phyloP scores from a whole-genome alignment of 2,329 filamentous ascomycete species.

The Aspergillus tubingensis region DNA sequence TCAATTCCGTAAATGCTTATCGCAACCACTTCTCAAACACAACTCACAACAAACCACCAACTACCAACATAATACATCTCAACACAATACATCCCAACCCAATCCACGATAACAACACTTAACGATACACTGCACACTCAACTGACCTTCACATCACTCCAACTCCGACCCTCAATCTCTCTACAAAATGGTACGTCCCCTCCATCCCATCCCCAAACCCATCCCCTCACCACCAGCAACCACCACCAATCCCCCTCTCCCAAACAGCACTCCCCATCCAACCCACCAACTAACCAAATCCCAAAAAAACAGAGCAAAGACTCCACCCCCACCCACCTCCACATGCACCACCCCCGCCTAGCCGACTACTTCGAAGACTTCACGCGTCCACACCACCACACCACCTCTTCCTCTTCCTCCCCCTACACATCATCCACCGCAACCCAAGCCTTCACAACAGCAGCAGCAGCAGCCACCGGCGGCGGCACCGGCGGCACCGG shows the following conservation, averaged over 20 bases:
- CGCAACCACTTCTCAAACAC: background rate
- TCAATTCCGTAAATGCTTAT: background rate
- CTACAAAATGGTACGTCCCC: conserved; percentile 26
- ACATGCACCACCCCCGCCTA: conserved; percentile 51
- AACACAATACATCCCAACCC: background rate
- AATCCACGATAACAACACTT: background rate
- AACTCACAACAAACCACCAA: background rate
- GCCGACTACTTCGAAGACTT: conserved; percentile 55
- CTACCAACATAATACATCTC: background rate
- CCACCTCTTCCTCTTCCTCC: conserved; percentile 8
- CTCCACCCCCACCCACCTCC: conserved; percentile 51
- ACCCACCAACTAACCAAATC: too few relatives aligned
- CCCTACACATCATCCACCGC: conserved; percentile 15
- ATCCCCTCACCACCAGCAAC: background rate
- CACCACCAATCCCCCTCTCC: too few relatives aligned
- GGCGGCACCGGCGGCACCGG: too few relatives aligned
- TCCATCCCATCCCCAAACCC: background rate
- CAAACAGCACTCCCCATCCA: too few relatives aligned
- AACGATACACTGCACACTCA: background rate
- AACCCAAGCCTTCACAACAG: conserved; percentile 27
- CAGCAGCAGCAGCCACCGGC: conserved; percentile 17
- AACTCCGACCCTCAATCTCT: background rate
- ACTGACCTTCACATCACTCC: background rate
- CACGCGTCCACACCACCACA: conserved; percentile 44
- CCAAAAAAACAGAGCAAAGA: conserved; percentile 55